These are phyloP conservation scores for Pascua sp. DNA, from an alignment of 1,284 basidiomycete genomes.

Conservation along the genomic window DNA sequence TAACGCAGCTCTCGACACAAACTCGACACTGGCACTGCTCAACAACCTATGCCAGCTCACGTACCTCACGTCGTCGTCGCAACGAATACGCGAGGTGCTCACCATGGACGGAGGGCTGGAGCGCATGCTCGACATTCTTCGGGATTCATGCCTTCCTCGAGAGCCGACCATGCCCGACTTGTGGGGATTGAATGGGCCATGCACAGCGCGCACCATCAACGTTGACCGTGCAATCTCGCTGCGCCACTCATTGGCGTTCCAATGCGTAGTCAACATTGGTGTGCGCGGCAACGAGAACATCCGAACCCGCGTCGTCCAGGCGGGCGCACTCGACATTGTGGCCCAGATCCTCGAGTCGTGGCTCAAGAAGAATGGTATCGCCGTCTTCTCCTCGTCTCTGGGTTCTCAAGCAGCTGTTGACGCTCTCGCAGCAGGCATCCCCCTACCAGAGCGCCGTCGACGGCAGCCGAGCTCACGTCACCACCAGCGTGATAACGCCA, in stretches of 20 bases:
- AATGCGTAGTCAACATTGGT: constrained; percentile 96
- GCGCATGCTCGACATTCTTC: constrained; percentile 87
- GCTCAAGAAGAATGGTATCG: constrained; percentile 69
- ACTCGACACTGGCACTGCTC: constrained; percentile 83
- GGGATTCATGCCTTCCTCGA: constrained; percentile 62
- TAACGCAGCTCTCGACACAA: constrained; percentile 80
- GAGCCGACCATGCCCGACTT: constrained; percentile 42
- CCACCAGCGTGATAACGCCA: constrained; percentile 1
- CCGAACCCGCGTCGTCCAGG: constrained; percentile 88
- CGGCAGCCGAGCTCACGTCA: background rate
- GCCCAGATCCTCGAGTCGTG: constrained; percentile 92
- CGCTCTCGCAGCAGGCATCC: constrained; percentile 52
- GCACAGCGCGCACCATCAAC: constrained; percentile 51
- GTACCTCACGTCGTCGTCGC: constrained; percentile 95
- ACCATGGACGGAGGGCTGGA: constrained; percentile 96
- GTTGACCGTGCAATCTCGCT: constrained; percentile 78
- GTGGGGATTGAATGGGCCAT: constrained; percentile 49
- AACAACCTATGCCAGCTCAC: constrained; percentile 96
- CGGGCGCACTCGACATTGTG: constrained; percentile 90
- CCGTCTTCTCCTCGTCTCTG: constrained; percentile 43
- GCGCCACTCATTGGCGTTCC: constrained; percentile 87
- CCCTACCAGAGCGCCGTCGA: constrained; percentile 42
- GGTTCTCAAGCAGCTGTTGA: constrained; percentile 61
- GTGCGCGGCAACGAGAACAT: constrained; percentile 93
- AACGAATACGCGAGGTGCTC: constrained; percentile 96